Evolutionary conservation across 2,329 filamentous ascomycete species (phyloP).

Genomic region (Fusarium nelsonii): DNA sequence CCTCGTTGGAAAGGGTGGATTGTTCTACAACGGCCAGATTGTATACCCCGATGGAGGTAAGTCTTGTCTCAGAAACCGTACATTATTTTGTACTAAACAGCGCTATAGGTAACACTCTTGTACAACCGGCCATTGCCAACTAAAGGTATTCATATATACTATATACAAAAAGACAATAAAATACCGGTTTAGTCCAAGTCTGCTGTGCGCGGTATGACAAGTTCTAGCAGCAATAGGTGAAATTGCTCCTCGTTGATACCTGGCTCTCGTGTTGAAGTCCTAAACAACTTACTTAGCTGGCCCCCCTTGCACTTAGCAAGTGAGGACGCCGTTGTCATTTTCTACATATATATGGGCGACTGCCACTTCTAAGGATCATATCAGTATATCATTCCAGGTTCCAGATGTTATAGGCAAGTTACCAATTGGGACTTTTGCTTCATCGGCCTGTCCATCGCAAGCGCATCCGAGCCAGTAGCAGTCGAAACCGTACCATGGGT

Average conservation of each 20-base stretch:
- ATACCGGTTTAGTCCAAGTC: not conserved
- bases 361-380: not conserved
- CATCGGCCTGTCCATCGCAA: not conserved
- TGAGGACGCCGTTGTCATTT: constrained; percentile 5
- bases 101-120: not conserved
- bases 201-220: too few relatives aligned
- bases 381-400: not conserved
- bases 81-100: not conserved
- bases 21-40: constrained; percentile 20
- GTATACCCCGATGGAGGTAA: constrained; percentile 13
- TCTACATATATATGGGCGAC: constrained; percentile 16
- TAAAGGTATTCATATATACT: not conserved
- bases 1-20: constrained; percentile 9
- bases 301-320: not conserved
- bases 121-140: constrained; percentile 3
- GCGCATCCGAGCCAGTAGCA: constrained; percentile 11
- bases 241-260: too few relatives aligned
- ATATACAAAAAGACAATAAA: fast-evolving
- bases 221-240: too few relatives aligned
- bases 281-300: too few relatives aligned
- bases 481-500: not conserved
- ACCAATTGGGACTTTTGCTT: constrained; percentile 3
- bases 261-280: too few relatives aligned
- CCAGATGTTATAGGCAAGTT: not conserved
- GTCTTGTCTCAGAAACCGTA: fast-evolving